phyloP scores from a whole-genome alignment of 2,329 filamentous ascomycete genomes.

The Fragosphaeria purpurea region DNA sequence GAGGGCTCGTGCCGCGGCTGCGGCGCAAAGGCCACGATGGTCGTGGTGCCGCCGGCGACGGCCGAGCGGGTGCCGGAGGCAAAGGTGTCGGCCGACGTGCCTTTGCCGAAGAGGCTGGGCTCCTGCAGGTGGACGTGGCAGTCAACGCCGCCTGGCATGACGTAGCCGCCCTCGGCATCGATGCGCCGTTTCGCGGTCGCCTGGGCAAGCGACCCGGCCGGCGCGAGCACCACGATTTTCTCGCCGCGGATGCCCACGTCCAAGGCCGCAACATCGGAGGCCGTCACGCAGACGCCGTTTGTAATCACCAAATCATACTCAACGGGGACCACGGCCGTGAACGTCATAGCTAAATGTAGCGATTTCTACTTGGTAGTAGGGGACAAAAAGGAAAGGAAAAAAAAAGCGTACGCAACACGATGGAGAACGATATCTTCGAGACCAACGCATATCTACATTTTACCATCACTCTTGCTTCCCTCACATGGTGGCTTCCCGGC shows the following conservation, averaged over 20 bases:
- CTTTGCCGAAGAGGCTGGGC: constrained; percentile 25
- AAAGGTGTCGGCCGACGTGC: constrained; percentile 24
- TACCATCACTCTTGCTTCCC: neutral
- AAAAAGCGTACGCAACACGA: no score
- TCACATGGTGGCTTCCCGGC: neutral
- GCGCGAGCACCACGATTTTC: constrained; percentile 31
- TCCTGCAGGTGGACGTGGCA: constrained; percentile 31
- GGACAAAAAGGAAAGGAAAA: no score
- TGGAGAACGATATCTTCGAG: no score
- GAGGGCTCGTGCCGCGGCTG: constrained; percentile 37
- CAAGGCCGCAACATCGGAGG: constrained; percentile 28
- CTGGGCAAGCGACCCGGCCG: constrained; percentile 23
- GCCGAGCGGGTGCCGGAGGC: constrained; percentile 39
- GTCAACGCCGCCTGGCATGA: constrained; percentile 33
- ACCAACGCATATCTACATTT: no score
- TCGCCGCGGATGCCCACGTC: constrained; percentile 33
- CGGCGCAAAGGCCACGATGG: constrained; percentile 46
- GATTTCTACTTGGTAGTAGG: neutral
- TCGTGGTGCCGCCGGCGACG: constrained; percentile 49
- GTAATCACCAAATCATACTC: constrained; percentile 31
- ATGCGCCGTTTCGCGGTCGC: constrained; percentile 23
- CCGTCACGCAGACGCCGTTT: constrained; percentile 33
- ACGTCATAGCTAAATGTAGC: neutral
- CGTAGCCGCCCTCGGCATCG: constrained; percentile 32
- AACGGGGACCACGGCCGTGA: neutral